Evolutionary conservation across 202 grass and related monocot genomes (phyloP).

Genomic region (Hordeum pubiflorum): DNA sequence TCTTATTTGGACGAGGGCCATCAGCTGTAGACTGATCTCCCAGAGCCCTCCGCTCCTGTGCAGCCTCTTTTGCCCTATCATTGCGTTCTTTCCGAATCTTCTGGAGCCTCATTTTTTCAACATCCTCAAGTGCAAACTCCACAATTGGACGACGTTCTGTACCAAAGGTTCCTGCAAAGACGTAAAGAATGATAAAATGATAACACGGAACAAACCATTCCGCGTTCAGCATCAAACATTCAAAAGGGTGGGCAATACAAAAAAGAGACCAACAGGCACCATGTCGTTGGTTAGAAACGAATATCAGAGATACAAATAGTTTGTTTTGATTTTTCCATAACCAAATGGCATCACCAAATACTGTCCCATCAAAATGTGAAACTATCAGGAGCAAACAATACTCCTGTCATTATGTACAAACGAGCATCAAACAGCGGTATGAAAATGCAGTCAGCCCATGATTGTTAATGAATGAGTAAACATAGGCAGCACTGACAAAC

Average conservation of each 20-base stretch:
- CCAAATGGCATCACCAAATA: background rate
- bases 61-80: slow-evolving; percentile 20
- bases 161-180: slow-evolving; percentile 68
- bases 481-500: background rate
- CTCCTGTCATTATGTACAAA: background rate
- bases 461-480: background rate
- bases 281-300: background rate
- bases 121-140: slow-evolving; percentile 81
- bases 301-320: background rate
- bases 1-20: slow-evolving; percentile 2
- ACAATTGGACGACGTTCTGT: slow-evolving; percentile 71
- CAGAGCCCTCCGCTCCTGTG: slow-evolving; percentile 21
- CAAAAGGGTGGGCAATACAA: background rate
- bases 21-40: slow-evolving; percentile 16
- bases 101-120: slow-evolving; percentile 71
- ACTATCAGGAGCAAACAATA: background rate
- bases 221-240: background rate
- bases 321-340: background rate
- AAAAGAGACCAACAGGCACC: background rate
- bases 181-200: slow-evolving; percentile 12
- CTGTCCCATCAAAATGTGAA: background rate
- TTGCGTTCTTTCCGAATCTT: slow-evolving; percentile 36
- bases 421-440: background rate
- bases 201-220: background rate
- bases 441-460: background rate